Evolutionary conservation across 2,329 filamentous ascomycete genomes (phyloP), one percentile per base, ranked within the genome.

Genomic region (Ophiocordyceps camponoti-leonardi): DNA sequence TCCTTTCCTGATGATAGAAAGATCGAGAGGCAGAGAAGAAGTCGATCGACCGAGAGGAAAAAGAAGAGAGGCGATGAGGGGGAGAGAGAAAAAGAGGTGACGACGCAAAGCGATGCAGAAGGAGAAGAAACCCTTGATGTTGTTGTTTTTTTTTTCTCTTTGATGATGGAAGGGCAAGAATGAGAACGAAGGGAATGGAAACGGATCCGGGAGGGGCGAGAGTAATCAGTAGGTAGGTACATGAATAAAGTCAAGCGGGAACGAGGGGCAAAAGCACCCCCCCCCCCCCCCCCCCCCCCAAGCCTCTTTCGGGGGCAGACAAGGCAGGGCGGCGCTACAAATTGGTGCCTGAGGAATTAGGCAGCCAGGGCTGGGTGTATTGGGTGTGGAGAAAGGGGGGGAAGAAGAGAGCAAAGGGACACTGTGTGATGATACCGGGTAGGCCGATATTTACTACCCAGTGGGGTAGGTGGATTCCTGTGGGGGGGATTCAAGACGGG

Each of bases 1-100:
- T 16, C 6, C 18, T 10, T 19, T 39, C n/a, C 12, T 33, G 52
- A 58, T 61, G 56, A 72, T 70, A 70, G 70, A 73, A 73, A 68
- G 59, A 64, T 62, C 65, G 50, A 14, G 31, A 1, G n/a, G 8
- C 6, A 19, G 4, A 10, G 19, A 23, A 11, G 39, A n/a, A 6
- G 19, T 22, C 39, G 39, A 23, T 3, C 12, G 19, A 14, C n/a
- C n/a, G 20, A 6, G 19, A 47, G 46, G 59, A 58, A 61, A 43
- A 35, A n/a, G 7, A 37, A 37, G n/a, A 37, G n/a, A 37, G 16
- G 13, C 41, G n/a, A 28, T 23, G 41, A 28, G 41, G n/a, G n/a
- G n/a, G n/a, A n/a, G n/a, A n/a, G n/a, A n/a, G n/a, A n/a, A 28
- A 11, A 6, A 30, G 11, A n/a, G 23, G 16, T 18, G 44, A 33